A percentile compares a stretch with the other conserved stretches of the same genome.
phyloP scores from a whole-genome alignment of 495 filamentous ascomycete genomes.

The Annulohypoxylon nitens region DNA sequence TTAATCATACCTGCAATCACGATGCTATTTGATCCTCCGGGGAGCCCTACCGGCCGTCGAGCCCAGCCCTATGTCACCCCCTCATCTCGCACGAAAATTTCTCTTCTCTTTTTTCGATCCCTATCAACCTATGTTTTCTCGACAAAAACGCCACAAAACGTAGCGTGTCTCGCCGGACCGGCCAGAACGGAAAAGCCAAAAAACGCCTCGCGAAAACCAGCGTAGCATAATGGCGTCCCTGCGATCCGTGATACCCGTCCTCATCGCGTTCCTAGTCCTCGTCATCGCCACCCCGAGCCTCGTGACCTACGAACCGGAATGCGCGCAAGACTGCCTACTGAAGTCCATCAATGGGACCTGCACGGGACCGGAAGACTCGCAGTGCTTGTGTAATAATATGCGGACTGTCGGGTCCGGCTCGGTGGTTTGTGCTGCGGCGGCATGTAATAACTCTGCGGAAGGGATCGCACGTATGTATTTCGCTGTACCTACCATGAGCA shows the following conservation, averaged over 20 bases:
- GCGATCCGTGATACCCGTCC: neutral
- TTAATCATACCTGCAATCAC: conserved; percentile 14
- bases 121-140: conserved; percentile 8
- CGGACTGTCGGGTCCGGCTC: conserved; percentile 20
- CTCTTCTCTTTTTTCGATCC: neutral
- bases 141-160: neutral
- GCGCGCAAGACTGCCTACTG: conserved; percentile 38
- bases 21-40: conserved; percentile 25
- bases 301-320: conserved; percentile 38
- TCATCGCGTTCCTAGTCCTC: conserved; percentile 9
- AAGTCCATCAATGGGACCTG: conserved; percentile 30
- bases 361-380: conserved; percentile 29
- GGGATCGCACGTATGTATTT: conserved; percentile 20
- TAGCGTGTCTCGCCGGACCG: conserved; percentile 10
- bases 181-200: neutral
- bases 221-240: conserved; percentile 28
- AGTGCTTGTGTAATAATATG: conserved; percentile 41
- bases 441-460: conserved; percentile 24
- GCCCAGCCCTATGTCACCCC: neutral
- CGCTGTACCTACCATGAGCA: neutral
- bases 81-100: neutral
- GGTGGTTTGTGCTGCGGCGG: conserved; percentile 22
- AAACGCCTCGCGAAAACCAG: neutral
- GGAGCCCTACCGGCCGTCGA: conserved; percentile 15
- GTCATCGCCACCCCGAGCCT: conserved; percentile 33